Percentiles rank a stretch among this genome's conserved stretches.
These are phyloP conservation scores for Aspergillus leporis DNA, from an alignment of 495 filamentous ascomycete species.

Conservation along the genomic window DNA sequence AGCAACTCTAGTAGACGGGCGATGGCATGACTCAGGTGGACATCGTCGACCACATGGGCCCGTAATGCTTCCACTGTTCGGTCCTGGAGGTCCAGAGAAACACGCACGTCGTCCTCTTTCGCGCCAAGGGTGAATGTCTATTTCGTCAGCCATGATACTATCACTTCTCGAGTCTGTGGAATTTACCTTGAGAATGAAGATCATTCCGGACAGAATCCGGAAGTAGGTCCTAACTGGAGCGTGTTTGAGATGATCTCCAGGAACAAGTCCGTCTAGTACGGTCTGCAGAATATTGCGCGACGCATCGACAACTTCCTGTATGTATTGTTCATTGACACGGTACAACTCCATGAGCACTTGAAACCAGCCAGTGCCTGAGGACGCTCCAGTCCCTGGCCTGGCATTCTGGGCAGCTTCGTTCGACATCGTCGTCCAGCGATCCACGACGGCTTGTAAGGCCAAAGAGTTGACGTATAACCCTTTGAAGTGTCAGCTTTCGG, in stretches of 20 bases:
- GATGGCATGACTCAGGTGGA: conserved; percentile 91
- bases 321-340: conserved; percentile 67
- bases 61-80: conserved; percentile 75
- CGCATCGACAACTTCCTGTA: conserved; percentile 84
- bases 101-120: conserved; percentile 80
- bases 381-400: conserved; percentile 38
- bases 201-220: conserved; percentile 89
- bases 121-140: conserved; percentile 93
- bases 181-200: conserved; percentile 80
- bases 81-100: conserved; percentile 80
- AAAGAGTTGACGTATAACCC: conserved; percentile 87
- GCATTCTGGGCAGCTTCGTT: conserved; percentile 51
- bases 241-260: conserved; percentile 82
- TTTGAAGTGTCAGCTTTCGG: conserved; percentile 19
- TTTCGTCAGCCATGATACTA: not conserved
- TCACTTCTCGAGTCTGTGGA: not conserved
- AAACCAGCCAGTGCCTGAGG: conserved; percentile 44
- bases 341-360: conserved; percentile 57
- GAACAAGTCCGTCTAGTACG: conserved; percentile 81
- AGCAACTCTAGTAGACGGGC: conserved; percentile 87
- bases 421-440: conserved; percentile 77
- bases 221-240: conserved; percentile 93
- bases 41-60: conserved; percentile 88
- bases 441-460: conserved; percentile 90
- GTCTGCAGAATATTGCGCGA: conserved; percentile 79